phyloP scores from a whole-genome alignment of 1,284 basidiomycete genomes.

The Ustilago hordei region DNA sequence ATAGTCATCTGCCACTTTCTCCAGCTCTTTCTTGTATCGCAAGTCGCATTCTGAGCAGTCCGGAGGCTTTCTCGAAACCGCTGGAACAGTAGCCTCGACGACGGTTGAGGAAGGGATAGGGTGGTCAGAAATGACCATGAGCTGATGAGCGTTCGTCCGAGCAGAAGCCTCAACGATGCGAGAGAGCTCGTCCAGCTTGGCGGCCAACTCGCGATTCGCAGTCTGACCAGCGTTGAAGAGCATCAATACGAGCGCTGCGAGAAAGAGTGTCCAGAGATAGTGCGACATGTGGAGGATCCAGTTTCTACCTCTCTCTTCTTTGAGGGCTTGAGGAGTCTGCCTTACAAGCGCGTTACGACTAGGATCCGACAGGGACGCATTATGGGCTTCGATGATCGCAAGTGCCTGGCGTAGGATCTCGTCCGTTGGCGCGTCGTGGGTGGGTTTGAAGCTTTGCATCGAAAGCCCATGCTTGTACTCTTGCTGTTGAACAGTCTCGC shows the following conservation, averaged over 20 bases:
- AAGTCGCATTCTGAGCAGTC: not conserved
- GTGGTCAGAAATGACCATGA: not conserved
- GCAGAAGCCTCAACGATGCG: conserved; percentile 22
- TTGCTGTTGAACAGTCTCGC: conserved; percentile 23
- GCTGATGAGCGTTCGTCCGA: not conserved
- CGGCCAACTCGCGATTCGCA: conserved; percentile 18
- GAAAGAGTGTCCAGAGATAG: conserved; percentile 37
- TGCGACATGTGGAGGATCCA: conserved; percentile 26
- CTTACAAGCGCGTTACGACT: not conserved
- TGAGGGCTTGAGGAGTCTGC: not conserved
- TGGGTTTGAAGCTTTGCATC: not conserved
- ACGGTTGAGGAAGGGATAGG: not conserved
- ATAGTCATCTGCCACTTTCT: not conserved
- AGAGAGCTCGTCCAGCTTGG: conserved; percentile 34
- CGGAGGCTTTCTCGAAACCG: not conserved
- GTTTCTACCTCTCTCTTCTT: not conserved
- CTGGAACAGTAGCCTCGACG: not conserved
- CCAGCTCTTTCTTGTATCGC: not conserved
- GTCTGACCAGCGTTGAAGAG: conserved; percentile 40
- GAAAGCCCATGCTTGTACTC: not conserved
- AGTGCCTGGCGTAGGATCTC: conserved; percentile 33
- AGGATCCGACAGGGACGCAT: conserved; percentile 10
- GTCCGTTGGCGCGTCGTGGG: not conserved
- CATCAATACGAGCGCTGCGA: conserved; percentile 28
- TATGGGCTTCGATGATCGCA: conserved; percentile 36